Base-by-base conservation (phyloP, 176 grass and related monocot species). In the Alopecurus myosuroides region DNA sequence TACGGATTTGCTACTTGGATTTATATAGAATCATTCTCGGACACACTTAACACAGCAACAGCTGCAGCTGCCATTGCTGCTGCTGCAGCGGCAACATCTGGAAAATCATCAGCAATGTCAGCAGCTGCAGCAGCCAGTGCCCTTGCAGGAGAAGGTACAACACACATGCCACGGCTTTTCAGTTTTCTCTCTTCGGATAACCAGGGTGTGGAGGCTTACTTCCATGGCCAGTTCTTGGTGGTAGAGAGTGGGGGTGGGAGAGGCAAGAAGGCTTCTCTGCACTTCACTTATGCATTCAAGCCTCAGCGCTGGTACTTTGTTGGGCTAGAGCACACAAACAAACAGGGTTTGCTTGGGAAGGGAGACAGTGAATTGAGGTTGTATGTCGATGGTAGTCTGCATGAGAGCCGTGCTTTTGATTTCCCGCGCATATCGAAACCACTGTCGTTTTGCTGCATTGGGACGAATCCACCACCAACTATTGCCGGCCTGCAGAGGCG, bases 211-310 rank as follows among this genome's bases (percentile, higher is more conserved):
- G 96, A 98, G 46, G 96, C 96, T 61, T 98, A 98, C 81, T 95
- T 98, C 86, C 96, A 95, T 92, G 96, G 96, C 11, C 96, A 98
- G 68, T 98, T 98, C 86, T 85, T 98, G 76, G 96, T 98, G 18
- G 87, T 98, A 71, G 96, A 98, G 86, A 88, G 85, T 80, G 88
- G 84, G 37, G 83, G 87, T 6, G 92, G 87, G n/a, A 98, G 92
- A 84, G 91, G 93, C 73, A 98, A 87, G 89, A 98, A 95, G 82
- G 83, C 96, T 79, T 98, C 96, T 78, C 84, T 98, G 66, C 96
- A 98, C 72, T 98, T 98, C 84, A 98, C 96, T 50, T 85, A 94
- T 61, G 91, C 96, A 7, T 98, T 98, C 86, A 98, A 95, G 85
- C 93, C 93, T 53, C 89, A 90, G 8, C 86, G 85, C 61, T 98